Base-by-base conservation (phyloP, 2,329 filamentous ascomycete genomes). In the Zopfia rhizophila region DNA sequence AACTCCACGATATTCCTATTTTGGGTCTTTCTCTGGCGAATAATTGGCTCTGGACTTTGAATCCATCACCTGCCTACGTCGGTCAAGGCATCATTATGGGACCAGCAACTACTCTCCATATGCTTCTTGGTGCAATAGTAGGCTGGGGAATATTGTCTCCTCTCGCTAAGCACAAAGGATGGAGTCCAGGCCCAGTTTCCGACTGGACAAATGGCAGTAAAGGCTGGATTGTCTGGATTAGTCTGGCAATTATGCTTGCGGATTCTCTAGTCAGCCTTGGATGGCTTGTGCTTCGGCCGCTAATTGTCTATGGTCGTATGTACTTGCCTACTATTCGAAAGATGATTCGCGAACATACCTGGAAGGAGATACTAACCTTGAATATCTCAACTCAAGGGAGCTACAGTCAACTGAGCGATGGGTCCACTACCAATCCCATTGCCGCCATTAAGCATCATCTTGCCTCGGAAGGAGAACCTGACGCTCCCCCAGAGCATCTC, bases 11-110 rank as follows among this genome's bases (percentile, higher is more conserved):
- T 56, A 77, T 99, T n/a, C 94, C 94, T 0, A 78, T 99, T 18
- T 90, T 97, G 57, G 94, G 94, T 0, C 74, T 81, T 0, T 73
- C 82, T 2, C 82, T 95, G 5, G 91, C 91, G 0, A 75, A 82
- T 1, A 84, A 84, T 2, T 99, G 93, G 93, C 82, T 97, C 1
- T 99, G 94, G 94, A 94, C 90, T 1, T 77, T 99, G 5, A 99
- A 99, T 58, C 94, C 94, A 0, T 97, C 91, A 32, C 87, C 96
- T n/a, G 94, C 94, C 2, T 99, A 99, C 68, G 86, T 97, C 18
- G 94, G 94, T 0, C 94, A 99, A 73, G 94, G 94, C 8, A 95
- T 99, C 52, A 97, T 99, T 64, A 99, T 99, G 94, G 94, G 94
- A 0, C 90, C 93, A 3, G 88, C 91, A 27, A 99, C 94, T 0